These are phyloP conservation scores for Coemansia erecta DNA, from an alignment of 192 early-diverging fungal genomes.

Conservation along the genomic window DNA sequence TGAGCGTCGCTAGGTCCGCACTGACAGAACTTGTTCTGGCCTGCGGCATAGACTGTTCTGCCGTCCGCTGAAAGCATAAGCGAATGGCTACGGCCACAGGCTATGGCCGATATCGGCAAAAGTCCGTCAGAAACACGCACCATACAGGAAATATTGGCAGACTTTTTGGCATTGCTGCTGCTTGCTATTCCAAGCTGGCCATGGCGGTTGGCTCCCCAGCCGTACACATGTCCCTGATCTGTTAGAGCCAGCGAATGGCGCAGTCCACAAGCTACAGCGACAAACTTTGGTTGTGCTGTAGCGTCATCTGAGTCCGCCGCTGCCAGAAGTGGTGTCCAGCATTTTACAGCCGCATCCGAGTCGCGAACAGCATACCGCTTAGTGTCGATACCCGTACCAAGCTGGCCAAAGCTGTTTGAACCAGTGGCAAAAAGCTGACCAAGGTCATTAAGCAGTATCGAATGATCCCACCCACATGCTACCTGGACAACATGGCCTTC, in stretches of 20 bases:
- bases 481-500: slow-evolving; percentile 11
- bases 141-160: background rate
- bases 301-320: background rate
- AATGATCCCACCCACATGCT: slow-evolving; percentile 52
- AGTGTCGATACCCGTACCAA: slow-evolving; percentile 8
- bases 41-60: slow-evolving; percentile 53
- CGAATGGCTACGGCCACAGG: slow-evolving; percentile 66
- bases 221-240: slow-evolving; percentile 45
- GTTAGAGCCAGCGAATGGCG: slow-evolving; percentile 62
- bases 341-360: background rate
- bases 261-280: slow-evolving; percentile 60
- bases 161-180: background rate
- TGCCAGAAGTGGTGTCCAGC: slow-evolving; percentile 3
- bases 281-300: slow-evolving; percentile 17
- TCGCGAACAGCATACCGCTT: background rate
- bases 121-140: slow-evolving; percentile 12
- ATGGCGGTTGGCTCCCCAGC: slow-evolving; percentile 65
- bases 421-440: slow-evolving; percentile 31
- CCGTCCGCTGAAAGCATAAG: slow-evolving; percentile 50
- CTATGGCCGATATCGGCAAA: slow-evolving; percentile 54
- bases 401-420: slow-evolving; percentile 31
- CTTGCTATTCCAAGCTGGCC: slow-evolving; percentile 57
- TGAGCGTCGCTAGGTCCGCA: slow-evolving; percentile 37
- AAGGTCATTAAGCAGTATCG: slow-evolving; percentile 20
- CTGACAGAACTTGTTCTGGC: slow-evolving; percentile 67